Base-by-base conservation (phyloP, 148 eudicot genomes). In the Pouteria glomerata region DNA sequence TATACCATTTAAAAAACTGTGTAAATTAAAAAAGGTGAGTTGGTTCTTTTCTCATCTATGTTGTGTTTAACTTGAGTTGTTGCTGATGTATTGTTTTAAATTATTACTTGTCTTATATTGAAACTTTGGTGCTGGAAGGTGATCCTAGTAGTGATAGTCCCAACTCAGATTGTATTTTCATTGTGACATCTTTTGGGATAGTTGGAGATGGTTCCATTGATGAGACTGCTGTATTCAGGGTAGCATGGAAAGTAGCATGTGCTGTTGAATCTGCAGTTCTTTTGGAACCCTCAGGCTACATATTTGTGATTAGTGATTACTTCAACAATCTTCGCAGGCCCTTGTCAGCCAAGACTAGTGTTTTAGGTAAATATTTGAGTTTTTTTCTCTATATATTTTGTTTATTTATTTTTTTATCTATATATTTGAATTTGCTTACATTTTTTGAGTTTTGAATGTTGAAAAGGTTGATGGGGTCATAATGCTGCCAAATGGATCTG, bases 161-260 rank as follows among this genome's bases (percentile, higher is more conserved):
- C 45, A 33, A 59, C 31, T 19, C 85, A n/a, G 42, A 75, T 82
- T 82, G 93, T 75, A 78, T 84, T 47, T 95, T 91, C 66, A 84
- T 89, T 58, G 98, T 95, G 6, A 86, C 79, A 3, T 42, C 72
- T 3, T 95, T 66, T 15, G 97, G 98, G 41, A 97, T 97, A 1
- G 85, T 82, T 0, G 98, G 98, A 4, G 96, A 95, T 70, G 97
- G 97, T 1, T 55, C 66, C 2, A 79, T 67, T 0, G 96, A 95
- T 24, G 98, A 95, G 78, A 91, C 93, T 3, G 81, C 83, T 5
- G 91, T 97, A 1, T 91, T 95, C 56, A 57, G 69, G 72, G 72
- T 57, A 2, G 96, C 98, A 18, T 95, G 98, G 98, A 91, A 91
- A 78, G 96, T 80, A 14, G 97, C 98, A 1, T 95, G 98, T 56